Evolutionary conservation across 2,329 filamentous ascomycete species (phyloP), one percentile per base, ranked within the genome.

Genomic region (Seiridium unicorne): DNA sequence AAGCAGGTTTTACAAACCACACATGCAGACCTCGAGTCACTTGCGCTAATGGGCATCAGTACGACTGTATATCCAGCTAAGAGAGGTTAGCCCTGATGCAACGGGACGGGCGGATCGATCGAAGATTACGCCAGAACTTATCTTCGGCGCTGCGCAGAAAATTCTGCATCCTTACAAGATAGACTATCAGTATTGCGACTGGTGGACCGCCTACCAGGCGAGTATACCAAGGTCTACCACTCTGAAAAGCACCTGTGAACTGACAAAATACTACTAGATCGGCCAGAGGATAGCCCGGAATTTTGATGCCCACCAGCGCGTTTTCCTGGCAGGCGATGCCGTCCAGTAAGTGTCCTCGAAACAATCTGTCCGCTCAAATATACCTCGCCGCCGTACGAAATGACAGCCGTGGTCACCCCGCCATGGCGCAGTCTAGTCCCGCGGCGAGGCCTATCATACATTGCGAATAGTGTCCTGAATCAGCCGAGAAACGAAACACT

Each of bases 261-360:
- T n/a, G 31, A 7, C n/a, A 26, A 38, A 13, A 1, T 38, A 26
- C 42, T 61, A 35, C 18, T 81, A 89, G 64, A 88, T 91, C 48
- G 87, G 87, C 0, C 88, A 90, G 68, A 79, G 89, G 3, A 81
- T 89, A 0, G 84, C 82, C 2, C 80, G 78, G 0, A 74, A 79
- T 34, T 89, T 88, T 69, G 81, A 80, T 34, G 77, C 77, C 3
- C 74, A 79, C 13, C 78, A 82, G 18, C 81, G 87, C 3, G 79
- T 92, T 6, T 92, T 93, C 69, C 78, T 92, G 2, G 86, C 87
- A 0, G 89, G 89, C 1, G 89, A 91, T 71, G 88, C 86, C 1
- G 84, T 86, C 1, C 82, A 83, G 18, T 26, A 26, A 26, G 18
- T 26, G 18, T 26, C 18, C 18, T 26, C 18, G 18, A 26, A 26